phyloP scores from a whole-genome alignment of 2,329 filamentous ascomycete genomes.

The Intubia oerlemansii region DNA sequence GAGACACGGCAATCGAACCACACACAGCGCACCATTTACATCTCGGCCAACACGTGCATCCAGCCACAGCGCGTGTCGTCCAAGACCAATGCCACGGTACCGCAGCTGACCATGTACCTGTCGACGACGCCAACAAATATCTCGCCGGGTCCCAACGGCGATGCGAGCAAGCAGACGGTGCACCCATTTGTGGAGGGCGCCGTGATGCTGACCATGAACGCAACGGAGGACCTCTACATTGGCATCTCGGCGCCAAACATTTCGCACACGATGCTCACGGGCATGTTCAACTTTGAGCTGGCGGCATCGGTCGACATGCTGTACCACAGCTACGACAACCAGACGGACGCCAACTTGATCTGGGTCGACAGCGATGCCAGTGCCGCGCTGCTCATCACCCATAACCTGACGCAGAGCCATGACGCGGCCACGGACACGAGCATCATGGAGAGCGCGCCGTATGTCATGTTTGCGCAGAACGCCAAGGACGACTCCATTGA shows the following conservation, averaged over 20 bases:
- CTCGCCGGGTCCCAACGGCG: conserved; percentile 39
- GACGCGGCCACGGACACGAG: conserved; percentile 28
- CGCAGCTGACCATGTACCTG: conserved; percentile 60
- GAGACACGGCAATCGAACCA: too few species aligned
- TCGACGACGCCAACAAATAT: conserved; percentile 44
- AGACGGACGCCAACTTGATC: conserved; percentile 34
- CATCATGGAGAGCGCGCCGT: conserved; percentile 37
- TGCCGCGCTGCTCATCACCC: conserved; percentile 59
- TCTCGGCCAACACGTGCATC: conserved; percentile 71
- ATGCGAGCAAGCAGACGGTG: conserved; percentile 21
- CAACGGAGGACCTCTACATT: conserved; percentile 51
- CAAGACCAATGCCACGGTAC: conserved; percentile 25
- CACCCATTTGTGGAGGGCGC: conserved; percentile 45
- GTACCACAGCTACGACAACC: conserved; percentile 45
- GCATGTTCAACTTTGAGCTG: conserved; percentile 59
- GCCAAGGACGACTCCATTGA: conserved; percentile 33
- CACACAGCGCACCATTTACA: conserved; percentile 44
- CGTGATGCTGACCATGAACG: conserved; percentile 38
- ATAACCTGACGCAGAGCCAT: conserved; percentile 39
- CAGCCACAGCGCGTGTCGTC: conserved; percentile 39
- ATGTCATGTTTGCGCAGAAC: conserved; percentile 55
- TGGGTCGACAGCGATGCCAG: conserved; percentile 72
- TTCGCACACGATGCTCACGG: conserved; percentile 31
- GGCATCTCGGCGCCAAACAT: conserved; percentile 51
- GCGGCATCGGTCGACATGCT: conserved; percentile 61